phyloP scores from a whole-genome alignment of 2,329 filamentous ascomycete species.

The Xylariaceae sp. region DNA sequence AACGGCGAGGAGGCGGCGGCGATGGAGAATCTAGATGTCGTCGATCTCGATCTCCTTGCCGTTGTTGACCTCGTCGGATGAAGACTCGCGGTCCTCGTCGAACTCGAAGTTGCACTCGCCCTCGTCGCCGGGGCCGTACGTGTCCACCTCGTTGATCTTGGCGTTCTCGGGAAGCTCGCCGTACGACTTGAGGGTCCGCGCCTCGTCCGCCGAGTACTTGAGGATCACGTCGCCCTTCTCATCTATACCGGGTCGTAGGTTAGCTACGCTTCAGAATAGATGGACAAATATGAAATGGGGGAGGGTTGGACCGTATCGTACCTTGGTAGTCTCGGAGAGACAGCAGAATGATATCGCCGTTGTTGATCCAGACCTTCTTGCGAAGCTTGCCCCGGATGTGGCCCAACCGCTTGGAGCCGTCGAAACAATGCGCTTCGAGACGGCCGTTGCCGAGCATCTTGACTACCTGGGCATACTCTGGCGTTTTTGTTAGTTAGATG shows the following conservation, averaged over 20 bases:
- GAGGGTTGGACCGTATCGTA: conserved; percentile 46
- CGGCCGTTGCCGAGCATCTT: conserved; percentile 98
- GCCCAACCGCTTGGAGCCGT: conserved; percentile 80
- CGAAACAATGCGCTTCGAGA: conserved; percentile 91
- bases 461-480: conserved; percentile 71
- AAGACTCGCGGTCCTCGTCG: conserved; percentile 82
- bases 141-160: conserved; percentile 99
- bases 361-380: conserved; percentile 99
- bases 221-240: conserved; percentile 91
- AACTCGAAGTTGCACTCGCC: conserved; percentile 98
- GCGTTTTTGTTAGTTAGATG: conserved; percentile 6
- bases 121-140: conserved; percentile 86
- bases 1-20: no score
- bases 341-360: conserved; percentile 89
- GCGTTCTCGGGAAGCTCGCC: conserved; percentile 95
- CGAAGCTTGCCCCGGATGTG: conserved; percentile 94
- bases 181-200: conserved; percentile 92
- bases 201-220: conserved; percentile 96
- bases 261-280: not conserved
- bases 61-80: conserved; percentile 57
- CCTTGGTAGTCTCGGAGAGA: conserved; percentile 85
- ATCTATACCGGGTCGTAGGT: conserved; percentile 46
- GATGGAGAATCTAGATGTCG: conserved; percentile 70
- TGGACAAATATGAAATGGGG: not conserved
- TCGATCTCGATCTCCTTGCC: conserved; percentile 85